phyloP scores from a whole-genome alignment of 2,329 filamentous ascomycete species.

The Thermomyces lanuginosus region DNA sequence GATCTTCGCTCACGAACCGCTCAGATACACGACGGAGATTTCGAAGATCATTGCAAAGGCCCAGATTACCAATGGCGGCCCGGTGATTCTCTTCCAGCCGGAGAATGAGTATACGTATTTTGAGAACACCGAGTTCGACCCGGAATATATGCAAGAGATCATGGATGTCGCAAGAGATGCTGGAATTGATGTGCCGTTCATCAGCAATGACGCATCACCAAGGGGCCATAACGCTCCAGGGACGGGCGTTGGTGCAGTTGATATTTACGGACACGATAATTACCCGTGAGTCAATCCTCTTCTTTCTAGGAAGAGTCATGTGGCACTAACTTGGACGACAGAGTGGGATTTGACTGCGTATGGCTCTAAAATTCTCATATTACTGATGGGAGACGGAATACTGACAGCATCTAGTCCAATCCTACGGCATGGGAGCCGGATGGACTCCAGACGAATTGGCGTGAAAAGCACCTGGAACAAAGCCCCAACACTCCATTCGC shows the following conservation, averaged over 20 bases:
- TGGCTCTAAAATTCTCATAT: constrained; percentile 3
- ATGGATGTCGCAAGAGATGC: constrained; percentile 50
- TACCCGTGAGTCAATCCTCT: constrained; percentile 33
- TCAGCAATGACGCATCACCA: constrained; percentile 55
- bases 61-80: constrained; percentile 70
- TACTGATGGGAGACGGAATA: background rate
- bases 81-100: constrained; percentile 60
- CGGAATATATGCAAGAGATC: constrained; percentile 53
- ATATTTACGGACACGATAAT: constrained; percentile 51
- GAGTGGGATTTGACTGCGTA: constrained; percentile 28
- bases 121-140: constrained; percentile 39
- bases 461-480: constrained; percentile 38
- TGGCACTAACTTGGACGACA: constrained; percentile 10
- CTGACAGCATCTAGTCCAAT: constrained; percentile 26
- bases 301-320: background rate
- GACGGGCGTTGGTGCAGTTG: constrained; percentile 38
- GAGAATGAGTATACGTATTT: constrained; percentile 62
- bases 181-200: constrained; percentile 57
- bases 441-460: constrained; percentile 41
- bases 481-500: constrained; percentile 52
- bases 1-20: too few relatives aligned
- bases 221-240: constrained; percentile 49
- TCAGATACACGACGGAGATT: constrained; percentile 45
- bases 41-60: constrained; percentile 51
- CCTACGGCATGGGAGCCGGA: constrained; percentile 44